These are phyloP conservation scores for Penicillium mononematosum DNA, from an alignment of 495 filamentous ascomycete species.

Conservation along the genomic window DNA sequence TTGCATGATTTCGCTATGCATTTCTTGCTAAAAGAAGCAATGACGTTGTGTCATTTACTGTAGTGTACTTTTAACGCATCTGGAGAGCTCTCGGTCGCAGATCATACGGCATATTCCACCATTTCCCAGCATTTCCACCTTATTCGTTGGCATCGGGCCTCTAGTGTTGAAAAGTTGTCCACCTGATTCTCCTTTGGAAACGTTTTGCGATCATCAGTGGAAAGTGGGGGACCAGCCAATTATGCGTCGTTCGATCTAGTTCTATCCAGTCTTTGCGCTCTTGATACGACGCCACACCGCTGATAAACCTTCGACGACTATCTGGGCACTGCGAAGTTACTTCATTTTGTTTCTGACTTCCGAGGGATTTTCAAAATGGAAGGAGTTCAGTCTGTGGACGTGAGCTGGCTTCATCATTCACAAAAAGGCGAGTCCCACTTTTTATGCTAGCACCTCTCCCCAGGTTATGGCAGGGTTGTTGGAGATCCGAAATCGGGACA, in stretches of 20 bases:
- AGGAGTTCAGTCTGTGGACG: slow-evolving; percentile 64
- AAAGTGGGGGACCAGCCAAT: slow-evolving; percentile 29
- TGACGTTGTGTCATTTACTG: slow-evolving; percentile 2
- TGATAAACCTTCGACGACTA: slow-evolving; percentile 9
- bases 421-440: slow-evolving; percentile 53
- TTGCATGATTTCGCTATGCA: slow-evolving; percentile 5
- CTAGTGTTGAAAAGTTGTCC: slow-evolving; percentile 4
- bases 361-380: slow-evolving; percentile 48
- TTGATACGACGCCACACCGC: slow-evolving; percentile 26
- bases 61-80: slow-evolving; percentile 3
- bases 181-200: slow-evolving; percentile 6
- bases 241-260: slow-evolving; percentile 32
- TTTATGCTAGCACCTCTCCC: neutral
- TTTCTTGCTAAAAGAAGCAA: neutral
- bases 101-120: slow-evolving; percentile 10
- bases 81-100: slow-evolving; percentile 19
- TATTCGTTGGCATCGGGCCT: slow-evolving; percentile 10
- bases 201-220: slow-evolving; percentile 6
- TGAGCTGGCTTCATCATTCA: slow-evolving; percentile 68
- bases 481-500: slow-evolving; percentile 10
- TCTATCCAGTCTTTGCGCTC: slow-evolving; percentile 21
- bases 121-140: neutral
- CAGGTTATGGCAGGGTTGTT: neutral
- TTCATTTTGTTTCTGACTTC: neutral
- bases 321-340: neutral